phyloP scores from a whole-genome alignment of 495 filamentous ascomycete species.

The Bryoglossum gracile region DNA sequence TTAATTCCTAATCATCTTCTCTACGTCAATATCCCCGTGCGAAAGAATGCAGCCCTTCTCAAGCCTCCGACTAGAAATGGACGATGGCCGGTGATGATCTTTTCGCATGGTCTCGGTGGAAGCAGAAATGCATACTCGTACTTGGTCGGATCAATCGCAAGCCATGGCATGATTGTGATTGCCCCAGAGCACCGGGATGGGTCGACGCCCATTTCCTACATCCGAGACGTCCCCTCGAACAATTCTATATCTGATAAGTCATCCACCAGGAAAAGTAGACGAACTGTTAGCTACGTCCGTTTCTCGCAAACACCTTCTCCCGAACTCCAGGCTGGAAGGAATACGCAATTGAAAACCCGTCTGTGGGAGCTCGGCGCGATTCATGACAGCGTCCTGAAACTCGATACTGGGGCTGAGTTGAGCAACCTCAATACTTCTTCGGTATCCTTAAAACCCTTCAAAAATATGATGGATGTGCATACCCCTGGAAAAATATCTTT shows the following conservation, averaged over 20 bases:
- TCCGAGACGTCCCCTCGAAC: slow-evolving; percentile 39
- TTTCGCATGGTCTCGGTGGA: slow-evolving; percentile 75
- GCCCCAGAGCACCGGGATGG: slow-evolving; percentile 74
- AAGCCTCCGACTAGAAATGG: slow-evolving; percentile 22
- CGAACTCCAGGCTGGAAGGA: slow-evolving; percentile 51
- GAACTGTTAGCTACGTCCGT: slow-evolving; percentile 36
- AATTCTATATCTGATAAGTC: slow-evolving; percentile 29
- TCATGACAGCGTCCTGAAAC: slow-evolving; percentile 51
- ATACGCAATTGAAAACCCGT: slow-evolving; percentile 62
- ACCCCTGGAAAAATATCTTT: slow-evolving; percentile 64
- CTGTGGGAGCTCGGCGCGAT: slow-evolving; percentile 63
- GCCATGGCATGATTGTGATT: slow-evolving; percentile 66
- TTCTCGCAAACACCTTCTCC: slow-evolving; percentile 46
- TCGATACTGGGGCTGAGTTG: slow-evolving; percentile 46
- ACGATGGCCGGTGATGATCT: slow-evolving; percentile 70
- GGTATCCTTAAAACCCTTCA: slow-evolving; percentile 43
- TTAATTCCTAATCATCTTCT: slow-evolving; percentile 58
- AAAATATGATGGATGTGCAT: slow-evolving; percentile 50
- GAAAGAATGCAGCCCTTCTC: slow-evolving; percentile 38
- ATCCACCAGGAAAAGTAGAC: slow-evolving; percentile 26
- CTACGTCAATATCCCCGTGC: slow-evolving; percentile 55
- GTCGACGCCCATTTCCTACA: slow-evolving; percentile 55
- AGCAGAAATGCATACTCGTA: slow-evolving; percentile 69
- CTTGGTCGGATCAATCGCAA: slow-evolving; percentile 60
- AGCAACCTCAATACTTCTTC: slow-evolving; percentile 43